phyloP scores from a whole-genome alignment of 2,329 filamentous ascomycete species.

The Apiospora rasikravindrae region DNA sequence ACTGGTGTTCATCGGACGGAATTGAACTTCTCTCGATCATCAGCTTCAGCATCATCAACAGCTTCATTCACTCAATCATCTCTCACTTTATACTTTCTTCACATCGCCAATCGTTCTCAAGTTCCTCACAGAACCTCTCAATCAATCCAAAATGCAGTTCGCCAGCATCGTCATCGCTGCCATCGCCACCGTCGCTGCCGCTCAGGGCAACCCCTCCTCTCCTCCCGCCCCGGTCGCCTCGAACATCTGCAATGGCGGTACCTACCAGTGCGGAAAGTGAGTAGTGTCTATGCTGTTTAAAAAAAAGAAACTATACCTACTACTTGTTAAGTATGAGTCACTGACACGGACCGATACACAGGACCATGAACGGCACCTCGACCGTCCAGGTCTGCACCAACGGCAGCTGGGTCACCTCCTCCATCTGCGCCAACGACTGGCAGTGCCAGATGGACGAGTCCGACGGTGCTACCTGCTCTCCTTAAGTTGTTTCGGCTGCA shows the following conservation, averaged over 20 bases:
- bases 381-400: slow-evolving; percentile 27
- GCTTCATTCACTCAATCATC: background rate
- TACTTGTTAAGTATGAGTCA: background rate
- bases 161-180: slow-evolving; percentile 34
- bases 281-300: background rate
- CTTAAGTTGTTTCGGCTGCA: background rate
- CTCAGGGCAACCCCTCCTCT: background rate
- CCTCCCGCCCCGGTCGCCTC: too few species aligned
- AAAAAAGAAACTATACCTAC: background rate
- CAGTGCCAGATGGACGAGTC: slow-evolving; percentile 25
- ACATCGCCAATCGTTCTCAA: background rate
- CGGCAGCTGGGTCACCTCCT: slow-evolving; percentile 25
- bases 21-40: background rate
- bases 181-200: slow-evolving; percentile 16
- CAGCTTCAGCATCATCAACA: background rate
- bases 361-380: slow-evolving; percentile 23
- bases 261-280: slow-evolving; percentile 22
- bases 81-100: background rate
- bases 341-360: slow-evolving; percentile 12
- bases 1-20: background rate
- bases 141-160: slow-evolving; percentile 26
- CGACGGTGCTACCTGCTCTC: slow-evolving; percentile 24
- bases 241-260: slow-evolving; percentile 12
- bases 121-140: background rate
- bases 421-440: slow-evolving; percentile 23